Conservation (phyloP, 495 filamentous ascomycete genomes). For the Neurospora pannonica region DNA sequence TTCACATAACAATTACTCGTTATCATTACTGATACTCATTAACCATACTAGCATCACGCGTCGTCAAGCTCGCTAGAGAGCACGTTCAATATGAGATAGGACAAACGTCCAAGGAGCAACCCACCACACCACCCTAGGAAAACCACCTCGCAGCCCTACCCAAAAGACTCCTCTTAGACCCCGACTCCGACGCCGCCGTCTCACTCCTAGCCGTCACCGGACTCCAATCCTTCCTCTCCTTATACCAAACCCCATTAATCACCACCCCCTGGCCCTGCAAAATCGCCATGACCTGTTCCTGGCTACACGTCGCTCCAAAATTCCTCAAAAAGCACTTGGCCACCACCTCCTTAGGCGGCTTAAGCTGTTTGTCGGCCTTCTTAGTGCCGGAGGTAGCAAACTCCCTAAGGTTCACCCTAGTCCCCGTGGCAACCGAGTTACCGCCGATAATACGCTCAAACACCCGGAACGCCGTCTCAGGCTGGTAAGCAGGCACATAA, state of each 20-base stretch:
- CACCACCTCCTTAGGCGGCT: conserved; percentile 28
- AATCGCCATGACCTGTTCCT: conserved; percentile 37
- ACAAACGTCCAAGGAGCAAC: neutral
- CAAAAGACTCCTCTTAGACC: conserved; percentile 9
- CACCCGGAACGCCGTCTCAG: conserved; percentile 51
- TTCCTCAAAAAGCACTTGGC: conserved; percentile 50
- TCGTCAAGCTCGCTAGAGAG: neutral
- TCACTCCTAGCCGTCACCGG: conserved; percentile 21
- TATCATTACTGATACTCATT: neutral
- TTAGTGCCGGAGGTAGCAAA: conserved; percentile 46
- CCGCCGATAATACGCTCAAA: conserved; percentile 56
- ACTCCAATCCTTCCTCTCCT: conserved; percentile 30
- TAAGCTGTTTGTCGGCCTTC: conserved; percentile 38
- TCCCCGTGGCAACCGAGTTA: conserved; percentile 51
- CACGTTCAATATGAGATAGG: neutral
- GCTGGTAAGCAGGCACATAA: conserved; percentile 62
- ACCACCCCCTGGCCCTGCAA: conserved; percentile 32
- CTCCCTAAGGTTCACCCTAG: conserved; percentile 32
- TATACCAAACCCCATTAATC: conserved; percentile 46
- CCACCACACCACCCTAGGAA: neutral
- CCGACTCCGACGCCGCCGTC: conserved; percentile 17
- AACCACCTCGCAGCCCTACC: neutral
- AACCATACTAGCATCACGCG: neutral
- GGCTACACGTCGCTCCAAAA: conserved; percentile 39
- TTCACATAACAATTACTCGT: neutral